Percentiles rank a stretch among this genome's conserved stretches.
These are phyloP conservation scores for Leccinum fallax DNA, from an alignment of 1,284 basidiomycete genomes.

Conservation along the genomic window DNA sequence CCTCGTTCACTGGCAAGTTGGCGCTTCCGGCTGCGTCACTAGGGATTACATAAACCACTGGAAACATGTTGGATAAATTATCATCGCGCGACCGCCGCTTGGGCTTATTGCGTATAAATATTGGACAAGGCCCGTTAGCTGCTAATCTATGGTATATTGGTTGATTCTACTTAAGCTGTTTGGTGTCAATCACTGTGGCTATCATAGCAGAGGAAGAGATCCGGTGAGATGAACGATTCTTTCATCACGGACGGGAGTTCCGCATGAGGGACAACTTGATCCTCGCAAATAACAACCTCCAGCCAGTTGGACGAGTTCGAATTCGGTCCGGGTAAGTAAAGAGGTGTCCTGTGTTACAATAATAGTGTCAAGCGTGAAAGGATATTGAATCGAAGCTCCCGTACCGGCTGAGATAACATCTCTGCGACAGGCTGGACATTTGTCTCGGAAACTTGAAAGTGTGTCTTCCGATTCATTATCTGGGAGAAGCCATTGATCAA, in stretches of 20 bases:
- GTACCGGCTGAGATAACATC: background rate
- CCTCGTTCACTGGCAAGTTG: constrained; percentile 46
- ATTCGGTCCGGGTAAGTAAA: no score
- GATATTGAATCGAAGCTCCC: no score
- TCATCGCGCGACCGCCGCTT: no score
- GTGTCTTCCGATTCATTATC: background rate
- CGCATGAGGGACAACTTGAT: background rate
- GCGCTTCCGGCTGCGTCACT: constrained; percentile 49
- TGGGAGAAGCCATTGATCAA: background rate
- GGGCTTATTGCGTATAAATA: no score
- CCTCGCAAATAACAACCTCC: background rate
- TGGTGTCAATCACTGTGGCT: no score
- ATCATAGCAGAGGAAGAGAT: no score
- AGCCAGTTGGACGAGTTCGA: background rate
- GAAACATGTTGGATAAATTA: no score
- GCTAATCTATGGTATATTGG: no score
- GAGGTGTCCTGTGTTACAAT: no score
- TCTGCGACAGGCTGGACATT: background rate
- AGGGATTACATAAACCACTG: background rate
- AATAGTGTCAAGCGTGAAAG: no score
- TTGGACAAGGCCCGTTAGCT: no score
- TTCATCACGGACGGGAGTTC: background rate
- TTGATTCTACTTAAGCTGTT: no score
- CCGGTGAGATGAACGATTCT: background rate
- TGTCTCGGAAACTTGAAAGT: background rate